Evolutionary conservation across 495 filamentous ascomycete species (phyloP).

Genomic region (Penicillium bovifimosum): DNA sequence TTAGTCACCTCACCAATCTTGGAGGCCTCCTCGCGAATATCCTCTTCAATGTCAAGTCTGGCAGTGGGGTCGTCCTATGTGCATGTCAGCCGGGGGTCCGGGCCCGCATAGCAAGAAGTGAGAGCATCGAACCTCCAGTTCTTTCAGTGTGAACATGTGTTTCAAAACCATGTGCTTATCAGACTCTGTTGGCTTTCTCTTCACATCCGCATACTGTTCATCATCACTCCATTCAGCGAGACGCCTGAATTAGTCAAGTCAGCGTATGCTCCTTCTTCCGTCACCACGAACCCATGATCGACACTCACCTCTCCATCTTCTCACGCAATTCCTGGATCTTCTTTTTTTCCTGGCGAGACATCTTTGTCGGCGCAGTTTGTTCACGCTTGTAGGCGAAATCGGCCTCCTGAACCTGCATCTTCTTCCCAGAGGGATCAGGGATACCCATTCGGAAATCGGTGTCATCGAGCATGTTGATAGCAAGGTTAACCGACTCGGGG

Average conservation of each 20-base stretch:
- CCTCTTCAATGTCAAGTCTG: slow-evolving; percentile 86
- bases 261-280: neutral
- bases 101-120: neutral
- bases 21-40: slow-evolving; percentile 82
- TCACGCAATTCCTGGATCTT: slow-evolving; percentile 74
- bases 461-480: slow-evolving; percentile 88
- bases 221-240: slow-evolving; percentile 92
- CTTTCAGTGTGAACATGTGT: slow-evolving; percentile 88
- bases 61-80: slow-evolving; percentile 70
- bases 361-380: slow-evolving; percentile 52
- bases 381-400: slow-evolving; percentile 84
- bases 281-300: neutral
- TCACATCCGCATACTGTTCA: slow-evolving; percentile 51
- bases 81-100: slow-evolving; percentile 14
- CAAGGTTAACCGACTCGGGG: slow-evolving; percentile 80
- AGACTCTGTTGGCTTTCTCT: slow-evolving; percentile 38
- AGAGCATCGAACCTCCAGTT: slow-evolving; percentile 54
- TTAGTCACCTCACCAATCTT: slow-evolving; percentile 88
- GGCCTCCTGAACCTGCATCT: slow-evolving; percentile 77
- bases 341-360: slow-evolving; percentile 55
- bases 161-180: slow-evolving; percentile 84
- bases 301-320: slow-evolving; percentile 69
- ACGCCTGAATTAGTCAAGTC: slow-evolving; percentile 49
- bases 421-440: slow-evolving; percentile 50
- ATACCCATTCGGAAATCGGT: slow-evolving; percentile 69